Evolutionary conservation across 371 early-diverging fungal species (phyloP).

Genomic region (Paraphysoderma sedebokerense): DNA sequence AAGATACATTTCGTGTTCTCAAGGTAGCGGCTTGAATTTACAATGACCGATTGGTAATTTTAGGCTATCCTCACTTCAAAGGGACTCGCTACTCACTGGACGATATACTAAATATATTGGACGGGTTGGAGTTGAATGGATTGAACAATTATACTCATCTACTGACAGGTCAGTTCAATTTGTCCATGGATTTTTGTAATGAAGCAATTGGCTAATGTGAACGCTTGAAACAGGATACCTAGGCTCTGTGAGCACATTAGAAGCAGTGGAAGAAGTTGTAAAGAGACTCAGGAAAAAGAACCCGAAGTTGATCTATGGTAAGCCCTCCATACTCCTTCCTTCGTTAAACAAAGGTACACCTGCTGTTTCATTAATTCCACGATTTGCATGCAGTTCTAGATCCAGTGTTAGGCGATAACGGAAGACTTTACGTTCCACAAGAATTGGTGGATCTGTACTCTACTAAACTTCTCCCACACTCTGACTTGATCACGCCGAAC

Average conservation of each 20-base stretch:
- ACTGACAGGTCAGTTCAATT: slow-evolving; percentile 35
- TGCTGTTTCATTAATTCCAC: too few relatives aligned
- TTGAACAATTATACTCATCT: slow-evolving; percentile 59
- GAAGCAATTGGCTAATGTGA: too few relatives aligned
- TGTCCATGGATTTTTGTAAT: background rate
- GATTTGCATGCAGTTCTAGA: slow-evolving; percentile 58
- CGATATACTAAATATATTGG: slow-evolving; percentile 45
- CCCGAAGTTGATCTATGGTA: slow-evolving; percentile 26
- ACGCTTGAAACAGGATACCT: background rate
- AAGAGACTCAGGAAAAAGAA: slow-evolving; percentile 22
- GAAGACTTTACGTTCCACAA: slow-evolving; percentile 58
- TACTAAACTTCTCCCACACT: slow-evolving; percentile 35
- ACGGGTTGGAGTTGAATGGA: slow-evolving; percentile 52
- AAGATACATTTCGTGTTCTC: background rate
- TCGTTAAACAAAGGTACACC: too few relatives aligned
- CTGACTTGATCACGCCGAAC: slow-evolving; percentile 76
- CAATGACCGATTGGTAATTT: background rate
- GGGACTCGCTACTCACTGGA: slow-evolving; percentile 43
- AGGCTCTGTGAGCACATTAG: slow-evolving; percentile 69
- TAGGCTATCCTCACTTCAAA: slow-evolving; percentile 57
- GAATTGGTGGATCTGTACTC: slow-evolving; percentile 67
- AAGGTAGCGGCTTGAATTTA: background rate
- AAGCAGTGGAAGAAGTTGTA: slow-evolving; percentile 35
- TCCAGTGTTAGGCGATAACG: slow-evolving; percentile 87
- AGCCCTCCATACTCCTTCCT: too few relatives aligned